A percentile compares a stretch with the other conserved stretches of the same genome.
phyloP scores from a whole-genome alignment of 306 rosid species.

The Herpetospermum pedunculosum region DNA sequence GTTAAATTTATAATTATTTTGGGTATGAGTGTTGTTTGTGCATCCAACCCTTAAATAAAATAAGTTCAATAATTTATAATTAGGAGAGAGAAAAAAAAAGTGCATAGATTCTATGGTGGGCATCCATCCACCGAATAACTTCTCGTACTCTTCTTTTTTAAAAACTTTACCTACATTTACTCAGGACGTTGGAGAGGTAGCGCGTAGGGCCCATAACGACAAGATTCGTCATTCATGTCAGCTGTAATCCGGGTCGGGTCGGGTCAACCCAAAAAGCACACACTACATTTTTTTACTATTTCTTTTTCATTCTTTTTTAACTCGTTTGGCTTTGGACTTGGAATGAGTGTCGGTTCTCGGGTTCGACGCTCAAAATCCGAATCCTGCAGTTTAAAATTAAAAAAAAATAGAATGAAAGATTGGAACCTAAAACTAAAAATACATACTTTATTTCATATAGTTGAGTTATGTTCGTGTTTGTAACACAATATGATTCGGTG shows the following conservation, averaged over 20 bases:
- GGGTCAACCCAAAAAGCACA: not conserved
- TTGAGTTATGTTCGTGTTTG: no score
- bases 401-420: no score
- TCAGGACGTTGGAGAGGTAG: not conserved
- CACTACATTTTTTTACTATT: not conserved
- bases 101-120: not conserved
- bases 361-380: conserved; percentile 16
- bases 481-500: no score
- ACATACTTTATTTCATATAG: no score
- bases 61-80: no score
- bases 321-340: not conserved
- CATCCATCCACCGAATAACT: conserved; percentile 2
- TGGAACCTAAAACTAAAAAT: no score
- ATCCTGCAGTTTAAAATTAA: no score
- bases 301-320: no score
- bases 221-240: not conserved
- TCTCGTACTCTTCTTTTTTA: not conserved
- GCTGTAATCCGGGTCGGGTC: not conserved
- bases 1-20: no score
- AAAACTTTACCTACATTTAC: not conserved
- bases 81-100: no score
- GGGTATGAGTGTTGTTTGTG: no score
- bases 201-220: not conserved
- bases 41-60: no score
- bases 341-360: conserved; percentile 49